Base-by-base conservation (phyloP, 305 asterid species). In the Plantago rigida region DNA sequence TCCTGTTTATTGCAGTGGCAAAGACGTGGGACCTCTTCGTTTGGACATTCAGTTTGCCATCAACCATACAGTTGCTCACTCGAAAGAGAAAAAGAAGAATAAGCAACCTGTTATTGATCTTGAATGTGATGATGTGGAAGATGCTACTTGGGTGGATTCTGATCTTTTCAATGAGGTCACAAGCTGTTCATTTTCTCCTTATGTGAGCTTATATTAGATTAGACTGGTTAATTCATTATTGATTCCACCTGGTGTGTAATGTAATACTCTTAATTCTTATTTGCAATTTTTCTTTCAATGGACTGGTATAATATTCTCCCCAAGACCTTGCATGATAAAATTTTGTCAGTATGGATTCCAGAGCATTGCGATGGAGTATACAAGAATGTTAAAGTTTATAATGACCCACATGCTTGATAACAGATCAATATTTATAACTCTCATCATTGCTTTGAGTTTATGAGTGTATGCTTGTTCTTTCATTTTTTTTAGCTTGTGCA, bases 1-100 rank as follows among this genome's bases (percentile, higher is more conserved):
- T 34, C 31, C 49, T 24, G 28, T 62, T 74, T 61, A 53, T 67
- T 71, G 68, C 69, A 88, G 96, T 66, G 96, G 96, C 13, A 56
- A 72, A 63, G 83, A 82, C 59, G 75, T 77, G 61, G 94, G 94
- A 54, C 82, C 83, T 12, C 67, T 85, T 9, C 11, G 14, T 45
- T 57, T 77, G 75, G 77, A 76, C 62, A 36, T 70, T 56, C 51
- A 65, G 3, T 39, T 67, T 63, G 60, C 63, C 60, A 57, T 68
- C 61, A 68, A 65, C 51, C 65, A 29, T 64, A 63, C 55, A 8
- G 72, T 63, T 52, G 54, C 51, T 56, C 78, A 57, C 14, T 47
- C 75, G 22, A 67, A 61, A 63, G 57, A 62, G 51, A 54, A 29
- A 49, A 78, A 68, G 66, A 73, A 61, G 13, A 57, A 50, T 56